Conservation (phyloP, 2,329 filamentous ascomycete genomes). For the Albophoma yamanashiensis region DNA sequence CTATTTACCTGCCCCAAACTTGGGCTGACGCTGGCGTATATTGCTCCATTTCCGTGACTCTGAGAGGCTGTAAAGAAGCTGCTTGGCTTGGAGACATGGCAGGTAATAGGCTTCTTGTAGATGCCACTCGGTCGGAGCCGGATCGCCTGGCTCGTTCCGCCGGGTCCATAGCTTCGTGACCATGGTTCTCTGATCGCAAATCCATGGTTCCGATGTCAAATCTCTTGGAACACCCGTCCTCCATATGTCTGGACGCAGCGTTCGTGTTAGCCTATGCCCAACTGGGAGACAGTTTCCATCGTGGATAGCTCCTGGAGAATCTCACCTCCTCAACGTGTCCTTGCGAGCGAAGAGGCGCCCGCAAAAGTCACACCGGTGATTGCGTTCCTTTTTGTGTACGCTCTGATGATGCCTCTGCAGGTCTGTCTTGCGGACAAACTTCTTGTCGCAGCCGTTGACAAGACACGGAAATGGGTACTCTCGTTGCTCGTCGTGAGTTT, state of each 20-base stretch:
- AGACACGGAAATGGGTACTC: slow-evolving; percentile 62
- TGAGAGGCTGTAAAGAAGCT: neutral
- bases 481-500: slow-evolving; percentile 67
- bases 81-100: neutral
- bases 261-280: neutral
- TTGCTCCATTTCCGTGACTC: neutral
- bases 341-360: slow-evolving; percentile 64
- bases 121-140: neutral
- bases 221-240: slow-evolving; percentile 63
- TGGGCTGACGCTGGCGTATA: neutral
- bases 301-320: neutral
- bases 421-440: slow-evolving; percentile 77
- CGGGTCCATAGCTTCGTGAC: neutral
- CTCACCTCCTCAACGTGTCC: slow-evolving; percentile 71
- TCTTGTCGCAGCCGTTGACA: slow-evolving; percentile 55
- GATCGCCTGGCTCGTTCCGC: neutral
- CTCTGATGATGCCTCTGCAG: slow-evolving; percentile 51
- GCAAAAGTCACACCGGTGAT: slow-evolving; percentile 62
- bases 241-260: slow-evolving; percentile 49
- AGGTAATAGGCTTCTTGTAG: neutral
- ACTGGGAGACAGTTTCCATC: too few relatives aligned
- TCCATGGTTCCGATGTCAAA: slow-evolving; percentile 47
- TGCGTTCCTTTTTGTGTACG: slow-evolving; percentile 65
- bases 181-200: slow-evolving; percentile 20
- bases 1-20: neutral